These are phyloP conservation scores for Shiraia bambusicola DNA, from an alignment of 2,329 filamentous ascomycete species.

Conservation along the genomic window DNA sequence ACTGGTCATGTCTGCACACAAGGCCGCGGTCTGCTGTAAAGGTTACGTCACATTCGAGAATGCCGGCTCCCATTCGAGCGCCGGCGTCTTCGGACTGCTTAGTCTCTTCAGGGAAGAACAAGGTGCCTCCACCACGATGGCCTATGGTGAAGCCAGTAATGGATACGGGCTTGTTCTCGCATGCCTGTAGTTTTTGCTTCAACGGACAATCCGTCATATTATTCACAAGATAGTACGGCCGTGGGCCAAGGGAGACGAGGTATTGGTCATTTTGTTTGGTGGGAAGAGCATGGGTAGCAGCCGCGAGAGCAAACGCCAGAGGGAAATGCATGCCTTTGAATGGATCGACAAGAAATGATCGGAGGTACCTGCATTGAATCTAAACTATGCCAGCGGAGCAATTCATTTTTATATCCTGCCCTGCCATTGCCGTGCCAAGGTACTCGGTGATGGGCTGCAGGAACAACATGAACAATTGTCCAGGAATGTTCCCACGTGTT, in stretches of 20 bases:
- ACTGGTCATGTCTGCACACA: constrained; percentile 69
- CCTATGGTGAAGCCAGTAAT: constrained; percentile 60
- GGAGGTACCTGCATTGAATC: too few relatives aligned
- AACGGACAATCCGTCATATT: constrained; percentile 62
- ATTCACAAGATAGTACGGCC: constrained; percentile 65
- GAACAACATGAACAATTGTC: too few relatives aligned
- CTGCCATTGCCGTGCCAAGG: too few relatives aligned
- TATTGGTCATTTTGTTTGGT: constrained; percentile 15
- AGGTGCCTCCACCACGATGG: constrained; percentile 60
- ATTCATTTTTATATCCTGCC: too few relatives aligned
- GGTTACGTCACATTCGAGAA: constrained; percentile 68
- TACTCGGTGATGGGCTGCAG: too few relatives aligned
- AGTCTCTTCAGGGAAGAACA: constrained; percentile 67
- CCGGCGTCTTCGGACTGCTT: constrained; percentile 61
- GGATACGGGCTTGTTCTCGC: constrained; percentile 57
- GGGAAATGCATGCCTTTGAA: not conserved
- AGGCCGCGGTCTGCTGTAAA: constrained; percentile 66
- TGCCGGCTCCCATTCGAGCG: constrained; percentile 66
- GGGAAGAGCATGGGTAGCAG: constrained; percentile 12
- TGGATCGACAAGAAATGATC: too few relatives aligned
- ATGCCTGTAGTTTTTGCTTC: constrained; percentile 61
- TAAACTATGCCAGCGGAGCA: too few relatives aligned
- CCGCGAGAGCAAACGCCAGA: constrained; percentile 11
- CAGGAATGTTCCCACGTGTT: too few relatives aligned
- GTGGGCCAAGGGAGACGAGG: constrained; percentile 60